Evolutionary conservation across 805 yeast species (phyloP).

Genomic region (Candida maesae): DNA sequence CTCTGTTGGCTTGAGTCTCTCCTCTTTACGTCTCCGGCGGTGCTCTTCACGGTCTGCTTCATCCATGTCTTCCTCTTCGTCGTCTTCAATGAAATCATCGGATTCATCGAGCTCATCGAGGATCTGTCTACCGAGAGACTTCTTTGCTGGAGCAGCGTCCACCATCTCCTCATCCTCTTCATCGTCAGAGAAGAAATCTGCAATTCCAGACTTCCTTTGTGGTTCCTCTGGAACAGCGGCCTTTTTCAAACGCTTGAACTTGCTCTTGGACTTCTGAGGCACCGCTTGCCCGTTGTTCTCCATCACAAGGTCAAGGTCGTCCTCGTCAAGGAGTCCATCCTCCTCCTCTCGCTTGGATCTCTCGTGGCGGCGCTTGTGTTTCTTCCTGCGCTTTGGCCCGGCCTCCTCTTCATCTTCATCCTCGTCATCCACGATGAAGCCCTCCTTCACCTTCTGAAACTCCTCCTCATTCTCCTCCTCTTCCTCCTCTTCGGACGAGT

Average conservation of each 20-base stretch:
- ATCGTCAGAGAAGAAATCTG: constrained; percentile 41
- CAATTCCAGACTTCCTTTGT: constrained; percentile 35
- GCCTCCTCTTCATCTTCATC: constrained; percentile 77
- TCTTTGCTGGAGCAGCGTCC: not conserved
- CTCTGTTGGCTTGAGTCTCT: constrained; percentile 52
- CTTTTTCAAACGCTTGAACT: constrained; percentile 80
- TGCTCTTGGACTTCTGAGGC: constrained; percentile 30
- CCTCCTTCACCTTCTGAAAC: constrained; percentile 76
- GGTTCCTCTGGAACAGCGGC: constrained; percentile 47
- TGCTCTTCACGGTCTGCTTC: constrained; percentile 52
- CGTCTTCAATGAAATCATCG: constrained; percentile 97
- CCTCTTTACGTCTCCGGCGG: constrained; percentile 39
- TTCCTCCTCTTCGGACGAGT: constrained; percentile 87
- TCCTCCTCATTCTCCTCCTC: constrained; percentile 94
- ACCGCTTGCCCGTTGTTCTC: constrained; percentile 87
- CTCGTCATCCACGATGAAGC: constrained; percentile 91
- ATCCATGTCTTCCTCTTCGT: constrained; percentile 89
- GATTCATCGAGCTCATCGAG: constrained; percentile 91
- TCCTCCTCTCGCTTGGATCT: constrained; percentile 49
- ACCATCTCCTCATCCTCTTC: constrained; percentile 31
- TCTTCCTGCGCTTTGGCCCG: constrained; percentile 37
- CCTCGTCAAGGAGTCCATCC: constrained; percentile 83
- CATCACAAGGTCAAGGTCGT: constrained; percentile 86
- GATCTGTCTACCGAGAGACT: constrained; percentile 30
- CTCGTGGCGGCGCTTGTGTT: constrained; percentile 32